phyloP scores from a whole-genome alignment of 176 grass and related monocot genomes.

The Phyllostachys edulis region DNA sequence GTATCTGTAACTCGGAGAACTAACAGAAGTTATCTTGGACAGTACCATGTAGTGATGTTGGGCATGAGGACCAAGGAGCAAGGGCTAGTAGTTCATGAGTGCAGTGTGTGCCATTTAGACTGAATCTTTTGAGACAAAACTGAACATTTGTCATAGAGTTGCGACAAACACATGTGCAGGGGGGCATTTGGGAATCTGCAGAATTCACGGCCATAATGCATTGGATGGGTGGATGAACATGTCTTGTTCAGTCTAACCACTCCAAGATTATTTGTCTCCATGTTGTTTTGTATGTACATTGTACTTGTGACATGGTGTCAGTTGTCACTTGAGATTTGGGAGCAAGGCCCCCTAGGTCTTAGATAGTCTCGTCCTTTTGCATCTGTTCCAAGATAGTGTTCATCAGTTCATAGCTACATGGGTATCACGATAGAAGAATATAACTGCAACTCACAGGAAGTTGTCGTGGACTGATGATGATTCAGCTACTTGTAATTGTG shows the following conservation, averaged over 20 bases:
- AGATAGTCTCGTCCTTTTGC: background rate
- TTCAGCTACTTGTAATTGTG: background rate
- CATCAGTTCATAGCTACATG: background rate
- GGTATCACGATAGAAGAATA: background rate
- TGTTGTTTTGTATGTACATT: background rate
- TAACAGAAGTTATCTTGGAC: background rate
- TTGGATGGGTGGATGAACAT: background rate
- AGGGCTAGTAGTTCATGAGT: background rate
- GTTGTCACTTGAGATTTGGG: background rate
- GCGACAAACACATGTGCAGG: conserved; percentile 22
- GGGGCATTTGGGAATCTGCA: background rate
- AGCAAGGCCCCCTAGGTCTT: background rate
- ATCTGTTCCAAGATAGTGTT: background rate
- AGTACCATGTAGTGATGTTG: background rate
- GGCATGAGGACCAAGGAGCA: background rate
- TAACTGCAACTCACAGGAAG: background rate
- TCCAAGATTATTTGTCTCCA: background rate
- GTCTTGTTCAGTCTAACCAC: background rate
- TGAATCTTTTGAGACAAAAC: conserved; percentile 26
- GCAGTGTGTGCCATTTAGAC: background rate
- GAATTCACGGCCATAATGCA: conserved; percentile 9
- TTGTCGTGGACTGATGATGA: background rate
- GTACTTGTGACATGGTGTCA: background rate
- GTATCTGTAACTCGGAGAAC: background rate
- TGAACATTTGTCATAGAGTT: conserved; percentile 6